Evolutionary conservation across 2,329 filamentous ascomycete genomes (phyloP), one percentile per base, ranked within the genome.

Genomic region (Dothiorella sarmentorum): DNA sequence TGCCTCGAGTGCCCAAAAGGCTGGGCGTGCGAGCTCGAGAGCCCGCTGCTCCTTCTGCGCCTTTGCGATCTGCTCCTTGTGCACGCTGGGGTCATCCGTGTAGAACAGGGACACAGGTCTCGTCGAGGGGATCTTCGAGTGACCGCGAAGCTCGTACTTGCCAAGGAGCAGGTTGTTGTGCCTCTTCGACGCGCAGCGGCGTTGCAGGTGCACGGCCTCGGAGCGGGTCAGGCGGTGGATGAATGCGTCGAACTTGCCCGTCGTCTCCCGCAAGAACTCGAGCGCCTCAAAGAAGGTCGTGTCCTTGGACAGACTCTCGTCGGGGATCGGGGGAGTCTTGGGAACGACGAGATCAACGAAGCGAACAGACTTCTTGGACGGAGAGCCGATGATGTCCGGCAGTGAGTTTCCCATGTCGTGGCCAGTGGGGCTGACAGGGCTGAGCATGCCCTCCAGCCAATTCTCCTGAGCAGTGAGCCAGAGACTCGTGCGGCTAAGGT

Each of bases 261-360:
- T 85, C 29, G 84, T 83, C 60, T 89, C 82, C 44, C 86, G 77
- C 64, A 90, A 82, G 68, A 88, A 85, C 65, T 91, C 86, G 71
- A 96, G 97, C 9, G 91, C 91, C 61, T 89, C 87, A 76, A 91
- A 93, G 74, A 96, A 97, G 4, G 92, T 89, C 3, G 88, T 87
- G 67, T 94, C 89, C 68, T 70, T 69, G 63, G 73, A 69, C 13
- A 68, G 61, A 24, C 62, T 62, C 38, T 70, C 68, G 20, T 70
- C 64, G 3, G 64, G 61, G 22, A 40, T 22, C 37, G 64, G 61
- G 4, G 65, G 63, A 45, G 69, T 60, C n/a, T 56, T 55, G 35
- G 40, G 49, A 17, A 49, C 33, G 6, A 65, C 63, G 27, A 71
- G 66, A 51, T 72, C 67, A 1, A 86, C 87, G 69, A 93, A 93